Evolutionary conservation across 2,329 filamentous ascomycete genomes (phyloP).

Genomic region (Albophoma yamanashiensis): DNA sequence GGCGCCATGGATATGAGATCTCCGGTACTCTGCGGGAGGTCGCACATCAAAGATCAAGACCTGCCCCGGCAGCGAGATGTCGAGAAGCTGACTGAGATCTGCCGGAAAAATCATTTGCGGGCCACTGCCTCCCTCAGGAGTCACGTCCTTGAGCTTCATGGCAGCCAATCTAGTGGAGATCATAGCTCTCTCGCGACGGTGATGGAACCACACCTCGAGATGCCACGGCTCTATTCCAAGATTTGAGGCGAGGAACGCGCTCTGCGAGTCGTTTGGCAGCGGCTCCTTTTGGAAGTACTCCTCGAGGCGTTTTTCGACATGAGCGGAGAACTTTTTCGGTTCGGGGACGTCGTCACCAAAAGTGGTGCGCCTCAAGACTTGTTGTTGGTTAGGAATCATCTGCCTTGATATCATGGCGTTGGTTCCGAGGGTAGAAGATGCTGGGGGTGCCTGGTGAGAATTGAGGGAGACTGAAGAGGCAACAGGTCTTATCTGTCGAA

Average conservation of each 20-base stretch:
- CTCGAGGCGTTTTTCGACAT: conserved; percentile 39
- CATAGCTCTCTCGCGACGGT: conserved; percentile 37
- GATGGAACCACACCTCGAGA: conserved; percentile 45
- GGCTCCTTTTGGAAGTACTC: conserved; percentile 39
- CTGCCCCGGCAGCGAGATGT: conserved; percentile 35
- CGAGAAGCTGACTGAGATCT: conserved; percentile 38
- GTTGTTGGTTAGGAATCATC: conserved; percentile 34
- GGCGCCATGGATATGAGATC: conserved; percentile 40
- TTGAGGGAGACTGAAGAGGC: conserved; percentile 13
- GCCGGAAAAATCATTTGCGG: conserved; percentile 39
- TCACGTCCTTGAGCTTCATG: conserved; percentile 28
- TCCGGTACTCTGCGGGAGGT: conserved; percentile 32
- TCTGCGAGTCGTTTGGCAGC: conserved; percentile 36
- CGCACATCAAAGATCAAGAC: conserved; percentile 40
- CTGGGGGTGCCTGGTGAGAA: conserved; percentile 10
- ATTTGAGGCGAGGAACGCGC: conserved; percentile 43
- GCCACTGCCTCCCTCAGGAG: conserved; percentile 17
- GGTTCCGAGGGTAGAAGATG: conserved; percentile 8
- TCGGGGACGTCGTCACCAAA: conserved; percentile 28
- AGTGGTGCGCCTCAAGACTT: conserved; percentile 26
- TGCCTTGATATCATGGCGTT: conserved; percentile 23
- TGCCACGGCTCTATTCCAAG: conserved; percentile 39
- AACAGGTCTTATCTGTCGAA: conserved; percentile 10
- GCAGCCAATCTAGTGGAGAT: conserved; percentile 33
- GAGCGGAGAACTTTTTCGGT: conserved; percentile 33